A percentile compares a stretch with the other conserved stretches of the same genome.
These are phyloP conservation scores for Micractinium sp. DNA, from an alignment of 139 green algal species.

Conservation along the genomic window DNA sequence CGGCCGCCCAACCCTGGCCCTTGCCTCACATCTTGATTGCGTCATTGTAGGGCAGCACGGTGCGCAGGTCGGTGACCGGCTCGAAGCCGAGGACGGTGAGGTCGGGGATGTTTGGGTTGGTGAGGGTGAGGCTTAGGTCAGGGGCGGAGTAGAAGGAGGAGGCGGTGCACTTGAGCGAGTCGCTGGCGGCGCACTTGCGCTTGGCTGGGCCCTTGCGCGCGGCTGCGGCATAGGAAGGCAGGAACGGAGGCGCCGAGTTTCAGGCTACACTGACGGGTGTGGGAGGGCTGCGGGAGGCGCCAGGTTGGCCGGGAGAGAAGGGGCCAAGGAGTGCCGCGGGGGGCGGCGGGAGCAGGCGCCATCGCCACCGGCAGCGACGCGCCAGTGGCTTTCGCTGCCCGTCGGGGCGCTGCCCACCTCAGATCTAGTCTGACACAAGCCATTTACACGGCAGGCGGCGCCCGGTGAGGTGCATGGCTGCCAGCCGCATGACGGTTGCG, in stretches of 20 bases:
- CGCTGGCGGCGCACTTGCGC: background rate
- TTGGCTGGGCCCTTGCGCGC: background rate
- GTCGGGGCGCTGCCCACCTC: no score
- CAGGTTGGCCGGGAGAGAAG: no score
- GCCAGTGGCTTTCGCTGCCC: no score
- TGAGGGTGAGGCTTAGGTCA: background rate
- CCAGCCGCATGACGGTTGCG: no score
- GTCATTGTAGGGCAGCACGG: slow-evolving; percentile 6
- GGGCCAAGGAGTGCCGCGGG: no score
- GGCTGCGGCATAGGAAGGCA: background rate
- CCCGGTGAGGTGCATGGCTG: no score
- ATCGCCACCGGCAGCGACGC: background rate
- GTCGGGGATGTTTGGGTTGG: background rate
- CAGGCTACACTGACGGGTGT: background rate
- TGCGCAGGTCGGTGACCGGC: background rate
- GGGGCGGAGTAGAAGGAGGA: background rate
- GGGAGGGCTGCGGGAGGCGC: no score
- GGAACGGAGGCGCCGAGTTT: background rate
- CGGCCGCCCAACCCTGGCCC: no score
- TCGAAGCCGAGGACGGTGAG: background rate
- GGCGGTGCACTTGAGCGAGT: background rate
- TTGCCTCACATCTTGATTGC: background rate
- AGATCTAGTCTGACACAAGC: no score
- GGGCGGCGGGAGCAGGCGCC: no score
- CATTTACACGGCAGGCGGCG: no score